Evolutionary conservation across 2,329 filamentous ascomycete genomes (phyloP), one percentile per base, ranked within the genome.

Genomic region (Exophiala sideris): DNA sequence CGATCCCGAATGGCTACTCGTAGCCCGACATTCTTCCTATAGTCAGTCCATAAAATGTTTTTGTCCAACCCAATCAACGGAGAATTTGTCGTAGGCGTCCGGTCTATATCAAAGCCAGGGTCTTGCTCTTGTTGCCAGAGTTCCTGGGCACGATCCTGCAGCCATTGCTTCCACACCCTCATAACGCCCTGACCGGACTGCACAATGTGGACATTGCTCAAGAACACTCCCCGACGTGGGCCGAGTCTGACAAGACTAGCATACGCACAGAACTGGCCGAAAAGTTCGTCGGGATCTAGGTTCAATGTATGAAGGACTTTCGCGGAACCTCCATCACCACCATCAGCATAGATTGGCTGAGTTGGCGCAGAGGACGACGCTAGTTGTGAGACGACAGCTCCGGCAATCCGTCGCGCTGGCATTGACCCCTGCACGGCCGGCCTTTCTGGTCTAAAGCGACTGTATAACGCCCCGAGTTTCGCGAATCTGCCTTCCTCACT

Each of bases 161-260:
- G 73, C 88, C 89, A 94, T 12, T 85, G 74, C 48, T 87, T 79
- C 78, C 84, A 91, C 0, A 94, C 76, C 24, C 88, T 79, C 36
- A 90, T 73, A 4, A 89, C 79, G 1, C 85, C 76, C 55, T 59
- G 58, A 9, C 58, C 57, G 2, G 47, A 77, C 52, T 91, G 84
- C 50, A 82, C 80, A 36, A 92, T 74, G 39, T 82, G 84, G 48
- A 86, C 79, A 57, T 84, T 82, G 64, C 79, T 84, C 49, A 82
- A 72, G 60, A 89, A 85, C 0, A 88, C 67, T 3, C 83, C 84
- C 18, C 75, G 77, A 24, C 76, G 77, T 1, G 83, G 79, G 1
- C 84, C 82, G 29, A 83, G 74, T 66, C 85, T 85, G 56, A 89
- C 84, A 35, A 95, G 70, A 64, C 85, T 88, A 6, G 81, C 81